Conservation (phyloP, 31 red algal genomes). For the Porphyra umbilicalis region DNA sequence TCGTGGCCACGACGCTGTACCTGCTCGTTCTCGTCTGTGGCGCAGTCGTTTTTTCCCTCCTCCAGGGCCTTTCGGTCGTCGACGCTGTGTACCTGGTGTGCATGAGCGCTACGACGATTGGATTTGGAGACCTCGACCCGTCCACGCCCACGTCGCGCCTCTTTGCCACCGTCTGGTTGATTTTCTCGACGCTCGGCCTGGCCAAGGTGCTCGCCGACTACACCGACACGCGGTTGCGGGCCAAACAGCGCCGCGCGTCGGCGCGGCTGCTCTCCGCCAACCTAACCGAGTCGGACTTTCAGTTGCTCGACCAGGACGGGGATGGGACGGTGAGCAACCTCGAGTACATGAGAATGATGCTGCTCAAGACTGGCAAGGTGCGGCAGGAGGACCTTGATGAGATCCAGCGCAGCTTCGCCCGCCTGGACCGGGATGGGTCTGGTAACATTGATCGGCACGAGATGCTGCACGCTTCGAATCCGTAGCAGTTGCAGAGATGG, state of each 20-base stretch:
- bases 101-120: constrained; percentile 37
- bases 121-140: constrained; percentile 50
- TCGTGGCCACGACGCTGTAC: not conserved
- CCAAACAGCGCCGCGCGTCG: not conserved
- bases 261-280: not conserved
- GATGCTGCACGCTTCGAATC: not conserved
- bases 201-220: constrained; percentile 44
- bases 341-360: constrained; percentile 41
- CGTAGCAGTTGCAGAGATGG: too few species aligned
- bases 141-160: constrained; percentile 9
- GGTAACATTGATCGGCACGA: constrained; percentile 33
- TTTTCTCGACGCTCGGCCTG: constrained; percentile 33
- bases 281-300: not conserved
- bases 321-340: constrained; percentile 23
- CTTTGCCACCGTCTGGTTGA: constrained; percentile 53
- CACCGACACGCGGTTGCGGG: constrained; percentile 4
- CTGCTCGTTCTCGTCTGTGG: not conserved
- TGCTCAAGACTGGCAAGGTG: constrained; percentile 40
- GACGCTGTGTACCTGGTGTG: constrained; percentile 37
- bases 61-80: constrained; percentile 16
- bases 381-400: constrained; percentile 21
- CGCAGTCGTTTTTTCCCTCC: constrained; percentile 11
- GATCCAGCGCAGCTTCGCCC: constrained; percentile 23
- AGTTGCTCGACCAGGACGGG: constrained; percentile 19
- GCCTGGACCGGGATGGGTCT: constrained; percentile 35